Conservation (phyloP, 768 basidiomycete species). For the Austroboletus festivus region DNA sequence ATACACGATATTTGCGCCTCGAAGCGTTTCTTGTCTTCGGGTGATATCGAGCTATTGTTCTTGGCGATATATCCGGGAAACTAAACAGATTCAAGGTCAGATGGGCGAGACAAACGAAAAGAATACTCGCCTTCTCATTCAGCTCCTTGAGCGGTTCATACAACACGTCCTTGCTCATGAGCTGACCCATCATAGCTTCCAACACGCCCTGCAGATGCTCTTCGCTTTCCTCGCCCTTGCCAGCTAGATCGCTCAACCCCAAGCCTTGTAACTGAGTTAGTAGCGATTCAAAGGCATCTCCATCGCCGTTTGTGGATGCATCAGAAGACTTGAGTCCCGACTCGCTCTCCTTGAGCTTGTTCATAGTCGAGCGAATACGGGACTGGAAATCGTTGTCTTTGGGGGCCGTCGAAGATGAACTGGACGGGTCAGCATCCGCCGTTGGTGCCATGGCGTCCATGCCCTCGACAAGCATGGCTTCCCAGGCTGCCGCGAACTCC, state of each 20-base stretch:
- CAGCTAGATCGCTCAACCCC: slow-evolving; percentile 33
- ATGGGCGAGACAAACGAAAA: background rate
- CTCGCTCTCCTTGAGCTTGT: slow-evolving; percentile 70
- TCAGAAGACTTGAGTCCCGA: slow-evolving; percentile 30
- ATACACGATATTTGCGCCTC: slow-evolving; percentile 58
- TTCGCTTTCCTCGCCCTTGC: slow-evolving; percentile 39
- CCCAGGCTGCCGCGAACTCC: slow-evolving; percentile 63
- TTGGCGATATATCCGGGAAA: slow-evolving; percentile 73
- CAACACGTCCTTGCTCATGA: slow-evolving; percentile 43
- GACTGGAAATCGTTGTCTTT: slow-evolving; percentile 56
- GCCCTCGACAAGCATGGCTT: slow-evolving; percentile 63
- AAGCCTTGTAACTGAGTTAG: slow-evolving; percentile 40
- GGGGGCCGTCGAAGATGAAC: slow-evolving; percentile 2
- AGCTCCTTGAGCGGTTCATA: slow-evolving; percentile 86
- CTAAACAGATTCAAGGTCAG: slow-evolving; percentile 37
- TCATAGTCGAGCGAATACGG: slow-evolving; percentile 68
- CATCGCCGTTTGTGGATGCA: background rate
- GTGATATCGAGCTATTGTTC: slow-evolving; percentile 49
- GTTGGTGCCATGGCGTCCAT: slow-evolving; percentile 38
- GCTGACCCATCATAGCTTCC: slow-evolving; percentile 54
- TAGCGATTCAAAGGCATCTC: slow-evolving; percentile 49
- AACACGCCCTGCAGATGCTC: slow-evolving; percentile 63
- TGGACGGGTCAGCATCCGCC: no score
- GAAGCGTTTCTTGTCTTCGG: slow-evolving; percentile 62
- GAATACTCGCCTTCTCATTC: slow-evolving; percentile 22